Evolutionary conservation across 2,329 filamentous ascomycete genomes (phyloP).

Genomic region (Xylariomycetidae sp.): DNA sequence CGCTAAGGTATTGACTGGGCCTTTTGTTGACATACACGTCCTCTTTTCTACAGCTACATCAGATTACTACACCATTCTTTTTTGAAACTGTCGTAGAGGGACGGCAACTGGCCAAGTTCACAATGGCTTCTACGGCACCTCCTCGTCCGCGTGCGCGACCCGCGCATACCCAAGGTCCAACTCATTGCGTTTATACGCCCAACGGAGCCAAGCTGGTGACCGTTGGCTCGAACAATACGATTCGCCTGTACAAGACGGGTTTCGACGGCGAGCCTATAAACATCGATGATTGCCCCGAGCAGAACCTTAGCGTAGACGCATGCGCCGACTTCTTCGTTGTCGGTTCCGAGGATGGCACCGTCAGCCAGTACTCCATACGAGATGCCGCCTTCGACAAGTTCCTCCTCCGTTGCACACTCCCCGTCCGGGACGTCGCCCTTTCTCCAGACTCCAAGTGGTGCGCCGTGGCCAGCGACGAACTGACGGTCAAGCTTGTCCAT

Average conservation of each 20-base stretch:
- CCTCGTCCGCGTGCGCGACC: conserved; percentile 56
- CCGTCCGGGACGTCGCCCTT: conserved; percentile 78
- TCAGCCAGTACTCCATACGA: conserved; percentile 83
- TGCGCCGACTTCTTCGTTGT: conserved; percentile 78
- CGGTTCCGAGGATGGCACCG: conserved; percentile 91
- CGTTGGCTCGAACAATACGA: conserved; percentile 87
- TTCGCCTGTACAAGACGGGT: conserved; percentile 86
- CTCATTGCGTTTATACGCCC: conserved; percentile 83
- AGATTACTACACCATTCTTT: too few species aligned
- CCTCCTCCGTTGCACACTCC: conserved; percentile 75
- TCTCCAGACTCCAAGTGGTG: conserved; percentile 80
- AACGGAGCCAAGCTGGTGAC: conserved; percentile 84
- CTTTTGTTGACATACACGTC: too few species aligned
- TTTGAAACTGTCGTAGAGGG: too few species aligned
- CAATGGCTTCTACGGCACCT: conserved; percentile 34
- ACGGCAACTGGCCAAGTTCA: not conserved
- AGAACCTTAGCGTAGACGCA: conserved; percentile 73
- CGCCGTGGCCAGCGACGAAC: conserved; percentile 93
- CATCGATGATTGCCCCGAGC: conserved; percentile 84
- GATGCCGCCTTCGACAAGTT: conserved; percentile 72
- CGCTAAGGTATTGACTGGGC: too few species aligned
- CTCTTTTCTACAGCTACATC: too few species aligned
- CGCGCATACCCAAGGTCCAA: conserved; percentile 79
- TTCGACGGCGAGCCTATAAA: conserved; percentile 89
- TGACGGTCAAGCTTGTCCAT: conserved; percentile 84